phyloP scores from a whole-genome alignment of 768 basidiomycete genomes.

The Boletellus emodensis region DNA sequence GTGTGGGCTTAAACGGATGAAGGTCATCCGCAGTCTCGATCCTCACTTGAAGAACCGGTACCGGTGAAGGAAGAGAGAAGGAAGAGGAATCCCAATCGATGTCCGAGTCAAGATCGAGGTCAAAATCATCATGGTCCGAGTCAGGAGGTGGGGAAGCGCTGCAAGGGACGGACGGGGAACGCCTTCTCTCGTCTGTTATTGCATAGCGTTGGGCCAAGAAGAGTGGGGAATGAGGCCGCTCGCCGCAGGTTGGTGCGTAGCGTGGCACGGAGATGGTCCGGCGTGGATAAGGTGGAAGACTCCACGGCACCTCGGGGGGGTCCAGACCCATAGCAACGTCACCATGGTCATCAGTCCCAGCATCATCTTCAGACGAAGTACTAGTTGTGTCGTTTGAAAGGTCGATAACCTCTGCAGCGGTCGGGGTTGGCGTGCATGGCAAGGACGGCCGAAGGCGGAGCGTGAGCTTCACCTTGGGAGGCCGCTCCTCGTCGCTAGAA shows the following conservation, averaged over 20 bases:
- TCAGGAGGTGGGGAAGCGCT: slow-evolving; percentile 72
- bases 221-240: slow-evolving; percentile 32
- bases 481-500: slow-evolving; percentile 34
- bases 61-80: slow-evolving; percentile 20
- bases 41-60: slow-evolving; percentile 14
- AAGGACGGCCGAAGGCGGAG: slow-evolving; percentile 51
- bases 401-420: slow-evolving; percentile 34
- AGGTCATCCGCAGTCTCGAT: slow-evolving; percentile 26
- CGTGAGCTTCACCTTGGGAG: slow-evolving; percentile 68
- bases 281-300: slow-evolving; percentile 53
- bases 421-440: slow-evolving; percentile 18
- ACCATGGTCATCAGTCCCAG: slow-evolving; percentile 18
- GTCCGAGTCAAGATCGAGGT: slow-evolving; percentile 52
- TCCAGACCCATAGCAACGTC: slow-evolving; percentile 18
- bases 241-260: slow-evolving; percentile 45
- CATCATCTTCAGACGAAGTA: slow-evolving; percentile 39
- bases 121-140: slow-evolving; percentile 47
- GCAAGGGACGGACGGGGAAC: slow-evolving; percentile 56
- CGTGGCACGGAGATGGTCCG: slow-evolving; percentile 54
- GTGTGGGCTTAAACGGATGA: slow-evolving; percentile 52
- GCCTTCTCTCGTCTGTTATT: slow-evolving; percentile 33
- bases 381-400: slow-evolving; percentile 35
- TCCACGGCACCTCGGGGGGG: slow-evolving; percentile 40
- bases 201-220: slow-evolving; percentile 23
- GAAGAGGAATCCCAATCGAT: slow-evolving; percentile 58